Evolutionary conservation across 805 yeast species (phyloP), one percentile per base, ranked within the genome.

Genomic region (Cyberlindnera japonica): DNA sequence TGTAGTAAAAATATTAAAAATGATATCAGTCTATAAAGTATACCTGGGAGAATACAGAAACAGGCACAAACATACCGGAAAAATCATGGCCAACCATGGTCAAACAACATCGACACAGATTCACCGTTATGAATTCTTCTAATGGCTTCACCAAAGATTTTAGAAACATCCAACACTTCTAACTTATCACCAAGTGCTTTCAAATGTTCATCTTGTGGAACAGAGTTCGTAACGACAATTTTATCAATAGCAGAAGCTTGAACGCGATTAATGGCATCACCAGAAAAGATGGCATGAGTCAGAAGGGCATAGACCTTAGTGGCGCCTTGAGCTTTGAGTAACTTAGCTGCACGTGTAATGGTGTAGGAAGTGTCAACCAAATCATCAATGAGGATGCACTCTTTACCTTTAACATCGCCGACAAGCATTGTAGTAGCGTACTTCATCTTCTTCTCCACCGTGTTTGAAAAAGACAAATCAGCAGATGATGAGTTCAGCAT

Each of bases 51-150:
- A n/a, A n/a, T n/a, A n/a, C n/a, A n/a, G n/a, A n/a, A n/a, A n/a
- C n/a, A n/a, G n/a, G n/a, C n/a, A n/a, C n/a, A n/a, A n/a, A n/a
- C n/a, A n/a, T n/a, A n/a, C n/a, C n/a, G n/a, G n/a, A n/a, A n/a
- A n/a, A n/a, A n/a, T 49, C 41, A 53, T 40, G 53, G 51, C 65
- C 69, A 65, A 7, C 71, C 95, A 52, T 85, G 90, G 54, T 89
- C 96, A 65, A 90, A 93, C 45, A 93, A 69, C 86, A 88, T 83
- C 15, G 95, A 83, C 14, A 93, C 95, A 13, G 91, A 80, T 68
- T 93, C 99, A 51, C 99, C 99, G 53, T 93, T 93, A 63, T 93
- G 95, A 37, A 93, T 91, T 62, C 99, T 75, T 61, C 99, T 74
- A 33, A 93, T 88, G 2, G 97, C 91, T 64, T 93, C 99, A 14